phyloP scores from a whole-genome alignment of 345 rosid genomes.

The Rubroshorea leprosula region DNA sequence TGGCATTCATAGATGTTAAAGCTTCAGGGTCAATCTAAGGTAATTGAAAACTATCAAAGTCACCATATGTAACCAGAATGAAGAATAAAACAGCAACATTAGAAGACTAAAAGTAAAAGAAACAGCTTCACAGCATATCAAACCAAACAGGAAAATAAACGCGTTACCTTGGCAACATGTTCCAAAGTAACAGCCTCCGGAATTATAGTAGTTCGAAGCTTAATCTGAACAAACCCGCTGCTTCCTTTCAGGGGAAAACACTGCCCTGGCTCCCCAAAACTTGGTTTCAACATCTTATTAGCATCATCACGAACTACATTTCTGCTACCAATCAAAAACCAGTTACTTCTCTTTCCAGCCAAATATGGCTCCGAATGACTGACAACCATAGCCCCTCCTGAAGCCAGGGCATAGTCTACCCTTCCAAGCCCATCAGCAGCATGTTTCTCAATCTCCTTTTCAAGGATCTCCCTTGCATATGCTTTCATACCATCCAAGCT shows the following conservation, averaged over 20 bases:
- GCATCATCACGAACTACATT: conserved; percentile 48
- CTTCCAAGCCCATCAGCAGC: conserved; percentile 91
- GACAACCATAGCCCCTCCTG: conserved; percentile 65
- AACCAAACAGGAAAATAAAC: neutral
- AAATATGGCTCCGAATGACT: conserved; percentile 66
- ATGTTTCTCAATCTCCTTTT: conserved; percentile 86
- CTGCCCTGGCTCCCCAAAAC: conserved; percentile 97
- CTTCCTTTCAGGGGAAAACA: conserved; percentile 86
- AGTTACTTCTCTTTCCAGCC: conserved; percentile 37
- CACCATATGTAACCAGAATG: neutral
- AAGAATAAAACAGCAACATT: neutral
- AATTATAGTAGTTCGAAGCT: conserved; percentile 57
- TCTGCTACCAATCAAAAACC: conserved; percentile 29
- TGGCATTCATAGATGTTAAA: neutral
- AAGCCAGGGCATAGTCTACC: conserved; percentile 65
- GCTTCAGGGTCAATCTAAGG: neutral
- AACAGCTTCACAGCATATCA: neutral
- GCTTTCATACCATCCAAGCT: conserved; percentile 63
- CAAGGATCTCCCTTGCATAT: conserved; percentile 69
- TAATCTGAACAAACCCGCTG: conserved; percentile 70
- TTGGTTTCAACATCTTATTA: conserved; percentile 74
- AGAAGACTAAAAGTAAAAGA: neutral
- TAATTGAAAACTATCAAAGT: neutral
- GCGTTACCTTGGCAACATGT: conserved; percentile 80
- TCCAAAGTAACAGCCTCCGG: conserved; percentile 92